Evolutionary conservation across 2,329 filamentous ascomycete genomes (phyloP).

Genomic region (Talaromyces sp.): DNA sequence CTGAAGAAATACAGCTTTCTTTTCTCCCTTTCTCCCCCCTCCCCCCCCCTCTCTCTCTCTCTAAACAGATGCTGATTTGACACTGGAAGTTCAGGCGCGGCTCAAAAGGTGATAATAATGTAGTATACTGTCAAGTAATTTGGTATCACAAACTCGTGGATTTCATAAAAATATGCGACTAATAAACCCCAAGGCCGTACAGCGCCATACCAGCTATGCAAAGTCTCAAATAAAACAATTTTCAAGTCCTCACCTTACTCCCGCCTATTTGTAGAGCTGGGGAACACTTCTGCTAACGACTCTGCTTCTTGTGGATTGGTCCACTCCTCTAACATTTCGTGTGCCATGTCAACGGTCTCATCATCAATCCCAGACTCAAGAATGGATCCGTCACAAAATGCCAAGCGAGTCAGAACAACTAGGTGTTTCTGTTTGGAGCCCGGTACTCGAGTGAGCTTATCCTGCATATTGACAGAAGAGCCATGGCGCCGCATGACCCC

Average conservation of each 20-base stretch:
- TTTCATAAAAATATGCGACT: constrained; percentile 10
- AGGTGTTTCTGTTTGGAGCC: constrained; percentile 82
- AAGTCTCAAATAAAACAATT: constrained; percentile 13
- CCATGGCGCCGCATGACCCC: constrained; percentile 64
- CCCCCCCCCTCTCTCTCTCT: no score
- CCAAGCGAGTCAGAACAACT: constrained; percentile 77
- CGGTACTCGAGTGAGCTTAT: constrained; percentile 69
- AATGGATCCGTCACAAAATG: constrained; percentile 78
- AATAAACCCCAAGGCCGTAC: constrained; percentile 8
- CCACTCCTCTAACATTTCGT: constrained; percentile 76
- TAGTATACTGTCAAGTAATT: neutral
- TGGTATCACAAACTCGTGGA: constrained; percentile 15
- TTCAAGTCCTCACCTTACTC: constrained; percentile 18
- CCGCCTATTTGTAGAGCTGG: constrained; percentile 38
- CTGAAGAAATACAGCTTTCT: no score
- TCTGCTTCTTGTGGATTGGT: constrained; percentile 80
- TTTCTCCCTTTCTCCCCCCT: no score
- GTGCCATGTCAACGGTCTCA: constrained; percentile 78
- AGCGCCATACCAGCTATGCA: constrained; percentile 15
- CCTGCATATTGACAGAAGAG: constrained; percentile 65
- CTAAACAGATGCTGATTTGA: no score
- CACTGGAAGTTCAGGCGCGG: no score
- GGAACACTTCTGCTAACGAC: constrained; percentile 55
- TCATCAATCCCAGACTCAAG: constrained; percentile 76
- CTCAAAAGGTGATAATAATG: neutral